Evolutionary conservation across 257 asterid genomes (phyloP), one percentile per base, ranked within the genome.

Genomic region (Penstemon newberryi): DNA sequence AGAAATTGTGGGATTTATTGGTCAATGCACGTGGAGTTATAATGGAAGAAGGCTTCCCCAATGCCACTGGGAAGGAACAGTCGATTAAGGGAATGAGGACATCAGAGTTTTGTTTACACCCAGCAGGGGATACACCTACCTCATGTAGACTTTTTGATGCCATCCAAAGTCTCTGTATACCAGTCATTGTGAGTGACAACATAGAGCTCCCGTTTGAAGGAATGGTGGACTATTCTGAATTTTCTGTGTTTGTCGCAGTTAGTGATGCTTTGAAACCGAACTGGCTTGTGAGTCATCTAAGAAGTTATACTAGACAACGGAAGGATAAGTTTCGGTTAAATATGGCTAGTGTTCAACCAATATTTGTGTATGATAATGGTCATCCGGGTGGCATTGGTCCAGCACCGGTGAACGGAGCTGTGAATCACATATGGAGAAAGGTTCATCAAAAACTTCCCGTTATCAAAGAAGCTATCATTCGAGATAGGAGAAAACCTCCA

Each of bases 201-300:
- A 84, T 92, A 9, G 98, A 90, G 85, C 97, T 92, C 63, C 98
- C 98, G 5, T 92, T 92, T 46, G 98, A 92, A 84, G 98, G 98
- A 52, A 82, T 79, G 74, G 77, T 86, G 63, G 98, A 92, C 61
- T 92, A 92, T 73, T 79, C 93, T 10, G 80, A 84, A 57, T 88
- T 92, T 76, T 85, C 96, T 0, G 78, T 90, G 47, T 92, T 90
- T 53, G 87, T 90, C 5, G 81, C 97, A 11, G 97, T 84, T 72
- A 77, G 76, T 71, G 95, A 87, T 83, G 97, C 97, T 63, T 57
- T 92, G 77, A 81, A 42, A 46, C 90, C 98, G 3, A 82, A 71
- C 69, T 92, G 97, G 96, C 93, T 92, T 13, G 83, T 85, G 71
- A 77, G 57, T 68, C 89, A 85, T 79, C 97, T 92, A 6, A 78